Conservation (phyloP, 1,284 basidiomycete species). For the Retiboletus flavoniger region DNA sequence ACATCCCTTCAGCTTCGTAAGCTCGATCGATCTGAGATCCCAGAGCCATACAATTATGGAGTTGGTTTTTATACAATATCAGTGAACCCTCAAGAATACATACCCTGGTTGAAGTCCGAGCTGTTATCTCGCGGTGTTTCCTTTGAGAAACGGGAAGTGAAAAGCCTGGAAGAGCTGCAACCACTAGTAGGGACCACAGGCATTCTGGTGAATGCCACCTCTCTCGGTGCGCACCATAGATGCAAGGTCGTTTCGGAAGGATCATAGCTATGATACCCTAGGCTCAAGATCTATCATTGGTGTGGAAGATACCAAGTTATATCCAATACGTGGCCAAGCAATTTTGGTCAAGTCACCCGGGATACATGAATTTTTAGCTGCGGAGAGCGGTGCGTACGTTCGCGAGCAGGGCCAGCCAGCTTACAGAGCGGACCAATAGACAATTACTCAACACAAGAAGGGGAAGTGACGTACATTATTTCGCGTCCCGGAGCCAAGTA, state of each 20-base stretch:
- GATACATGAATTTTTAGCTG: conserved; percentile 40
- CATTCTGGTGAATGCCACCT: conserved; percentile 49
- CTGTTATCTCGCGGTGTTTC: conserved; percentile 34
- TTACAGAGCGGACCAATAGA: conserved; percentile 13
- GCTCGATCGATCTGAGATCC: conserved; percentile 38
- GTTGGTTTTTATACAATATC: conserved; percentile 48
- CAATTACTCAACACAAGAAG: conserved; percentile 11
- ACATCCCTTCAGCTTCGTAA: conserved; percentile 38
- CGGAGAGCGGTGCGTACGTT: conserved; percentile 17
- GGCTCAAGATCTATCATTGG: conserved; percentile 60
- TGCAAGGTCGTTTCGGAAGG: background rate
- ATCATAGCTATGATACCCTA: conserved; percentile 18
- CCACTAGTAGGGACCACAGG: conserved; percentile 36
- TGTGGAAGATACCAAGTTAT: conserved; percentile 54
- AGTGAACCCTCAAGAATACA: conserved; percentile 47
- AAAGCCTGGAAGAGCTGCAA: conserved; percentile 44
- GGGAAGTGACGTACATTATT: conserved; percentile 50
- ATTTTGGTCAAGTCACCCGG: conserved; percentile 57
- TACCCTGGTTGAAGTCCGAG: conserved; percentile 48
- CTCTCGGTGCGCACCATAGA: conserved; percentile 39
- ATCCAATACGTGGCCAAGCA: conserved; percentile 72
- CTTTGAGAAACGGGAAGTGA: conserved; percentile 34
- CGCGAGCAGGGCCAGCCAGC: background rate
- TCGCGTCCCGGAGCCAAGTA: conserved; percentile 42
- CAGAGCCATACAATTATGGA: conserved; percentile 36